Percentiles rank a stretch among this genome's conserved stretches.
Conservation (phyloP, 257 asterid species). For the Solanum lignicaule region DNA sequence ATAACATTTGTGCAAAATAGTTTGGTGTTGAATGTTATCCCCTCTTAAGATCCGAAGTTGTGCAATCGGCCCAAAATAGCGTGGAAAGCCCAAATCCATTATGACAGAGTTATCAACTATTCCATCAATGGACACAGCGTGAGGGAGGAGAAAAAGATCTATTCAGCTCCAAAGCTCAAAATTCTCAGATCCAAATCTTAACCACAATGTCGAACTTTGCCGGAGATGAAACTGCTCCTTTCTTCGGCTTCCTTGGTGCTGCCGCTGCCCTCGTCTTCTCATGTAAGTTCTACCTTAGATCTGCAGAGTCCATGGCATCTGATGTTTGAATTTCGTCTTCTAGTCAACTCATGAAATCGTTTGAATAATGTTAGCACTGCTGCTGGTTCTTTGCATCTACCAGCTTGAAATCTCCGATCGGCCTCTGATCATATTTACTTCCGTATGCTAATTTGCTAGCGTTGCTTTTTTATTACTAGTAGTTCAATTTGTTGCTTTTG, state of each 20-base stretch:
- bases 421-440: background rate
- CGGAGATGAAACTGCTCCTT: conserved; percentile 74
- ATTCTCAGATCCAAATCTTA: conserved; percentile 1
- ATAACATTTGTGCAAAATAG: too few relatives aligned
- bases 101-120: background rate
- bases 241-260: conserved; percentile 68
- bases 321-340: background rate
- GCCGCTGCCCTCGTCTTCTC: conserved; percentile 69
- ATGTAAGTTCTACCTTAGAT: conserved; percentile 12
- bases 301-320: background rate
- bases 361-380: background rate
- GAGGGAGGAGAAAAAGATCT: background rate
- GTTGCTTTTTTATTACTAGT: background rate
- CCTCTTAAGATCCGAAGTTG: background rate
- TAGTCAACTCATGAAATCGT: background rate
- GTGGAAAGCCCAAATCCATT: background rate
- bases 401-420: background rate
- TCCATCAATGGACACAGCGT: background rate
- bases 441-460: background rate
- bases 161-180: background rate
- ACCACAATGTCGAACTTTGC: conserved; percentile 28
- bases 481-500: background rate
- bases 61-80: background rate
- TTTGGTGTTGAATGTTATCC: too few relatives aligned
- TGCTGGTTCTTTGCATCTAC: background rate